A percentile compares a stretch with the other conserved stretches of the same genome.
Conservation (phyloP, 2,329 filamentous ascomycete genomes). For the Stemphylium beticola region DNA sequence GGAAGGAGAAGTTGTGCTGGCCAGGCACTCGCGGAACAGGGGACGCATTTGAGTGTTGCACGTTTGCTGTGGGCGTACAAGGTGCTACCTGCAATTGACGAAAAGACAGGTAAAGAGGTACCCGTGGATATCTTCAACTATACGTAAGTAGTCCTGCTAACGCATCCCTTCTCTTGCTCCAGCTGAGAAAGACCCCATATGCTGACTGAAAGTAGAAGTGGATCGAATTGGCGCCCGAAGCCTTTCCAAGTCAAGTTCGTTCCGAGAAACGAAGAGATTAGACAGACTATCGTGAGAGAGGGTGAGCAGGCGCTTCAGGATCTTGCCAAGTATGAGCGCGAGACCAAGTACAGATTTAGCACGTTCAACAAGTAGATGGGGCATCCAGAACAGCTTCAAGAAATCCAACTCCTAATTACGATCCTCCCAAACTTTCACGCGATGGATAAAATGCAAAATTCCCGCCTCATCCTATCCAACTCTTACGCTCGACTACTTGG, state of each 20-base stretch:
- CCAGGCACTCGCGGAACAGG: slow-evolving; percentile 64
- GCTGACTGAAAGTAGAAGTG: background rate
- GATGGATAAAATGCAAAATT: no score
- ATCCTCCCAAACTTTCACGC: no score
- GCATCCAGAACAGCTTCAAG: background rate
- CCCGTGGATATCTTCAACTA: slow-evolving; percentile 57
- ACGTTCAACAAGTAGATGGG: background rate
- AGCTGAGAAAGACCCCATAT: no score
- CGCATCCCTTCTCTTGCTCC: background rate
- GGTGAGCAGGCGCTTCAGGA: background rate
- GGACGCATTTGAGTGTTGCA: slow-evolving; percentile 63
- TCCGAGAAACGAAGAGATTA: slow-evolving; percentile 3
- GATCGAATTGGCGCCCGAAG: slow-evolving; percentile 3
- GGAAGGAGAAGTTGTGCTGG: slow-evolving; percentile 64
- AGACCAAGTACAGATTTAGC: background rate
- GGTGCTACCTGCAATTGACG: slow-evolving; percentile 52
- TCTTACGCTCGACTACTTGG: no score
- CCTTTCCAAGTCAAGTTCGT: slow-evolving; percentile 1
- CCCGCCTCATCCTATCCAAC: no score
- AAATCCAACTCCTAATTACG: no score
- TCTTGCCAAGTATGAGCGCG: background rate
- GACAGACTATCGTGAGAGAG: background rate
- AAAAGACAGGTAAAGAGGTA: slow-evolving; percentile 52
- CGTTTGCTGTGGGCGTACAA: slow-evolving; percentile 64
- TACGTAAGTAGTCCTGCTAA: background rate